A percentile compares a stretch with the other conserved stretches of the same genome.
Evolutionary conservation across 2,329 filamentous ascomycete genomes (phyloP).

Genomic region (Boeremia exigua): DNA sequence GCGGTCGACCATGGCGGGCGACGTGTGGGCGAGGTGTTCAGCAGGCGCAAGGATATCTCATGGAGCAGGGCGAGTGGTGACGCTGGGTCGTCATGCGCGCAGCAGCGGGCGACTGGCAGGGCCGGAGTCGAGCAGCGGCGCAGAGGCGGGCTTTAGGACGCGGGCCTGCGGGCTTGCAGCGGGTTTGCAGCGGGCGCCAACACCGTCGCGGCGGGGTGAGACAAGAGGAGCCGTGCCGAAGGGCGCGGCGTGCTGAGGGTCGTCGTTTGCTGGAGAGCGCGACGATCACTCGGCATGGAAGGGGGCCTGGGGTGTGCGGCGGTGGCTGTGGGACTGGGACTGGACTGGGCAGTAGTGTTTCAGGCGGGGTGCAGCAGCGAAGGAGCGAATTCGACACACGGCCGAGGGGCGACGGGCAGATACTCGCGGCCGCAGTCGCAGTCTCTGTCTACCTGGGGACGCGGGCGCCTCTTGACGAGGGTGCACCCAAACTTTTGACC

Average conservation of each 20-base stretch:
- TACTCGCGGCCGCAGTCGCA: conserved; percentile 4
- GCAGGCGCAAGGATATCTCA: conserved; percentile 31
- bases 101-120: conserved; percentile 30
- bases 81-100: conserved; percentile 41
- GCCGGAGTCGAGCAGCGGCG: conserved; percentile 28
- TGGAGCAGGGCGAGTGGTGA: conserved; percentile 30
- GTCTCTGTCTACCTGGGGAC: conserved; percentile 23
- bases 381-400: conserved; percentile 38
- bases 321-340: neutral
- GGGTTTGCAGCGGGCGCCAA: conserved; percentile 2
- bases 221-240: conserved; percentile 14
- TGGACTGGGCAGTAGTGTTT: neutral
- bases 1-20: conserved; percentile 34
- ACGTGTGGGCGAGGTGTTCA: conserved; percentile 13
- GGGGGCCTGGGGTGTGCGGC: conserved; percentile 1
- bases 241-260: conserved; percentile 17
- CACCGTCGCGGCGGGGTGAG: conserved; percentile 1
- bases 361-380: conserved; percentile 28
- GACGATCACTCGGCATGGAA: conserved; percentile 17
- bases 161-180: too few species aligned
- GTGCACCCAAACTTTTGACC: conserved; percentile 25
- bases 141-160: conserved; percentile 18
- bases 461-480: conserved; percentile 18
- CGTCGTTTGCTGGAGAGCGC: conserved; percentile 10
- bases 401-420: neutral